Conservation (phyloP, 768 basidiomycete genomes). For the Mycena epipterygia region DNA sequence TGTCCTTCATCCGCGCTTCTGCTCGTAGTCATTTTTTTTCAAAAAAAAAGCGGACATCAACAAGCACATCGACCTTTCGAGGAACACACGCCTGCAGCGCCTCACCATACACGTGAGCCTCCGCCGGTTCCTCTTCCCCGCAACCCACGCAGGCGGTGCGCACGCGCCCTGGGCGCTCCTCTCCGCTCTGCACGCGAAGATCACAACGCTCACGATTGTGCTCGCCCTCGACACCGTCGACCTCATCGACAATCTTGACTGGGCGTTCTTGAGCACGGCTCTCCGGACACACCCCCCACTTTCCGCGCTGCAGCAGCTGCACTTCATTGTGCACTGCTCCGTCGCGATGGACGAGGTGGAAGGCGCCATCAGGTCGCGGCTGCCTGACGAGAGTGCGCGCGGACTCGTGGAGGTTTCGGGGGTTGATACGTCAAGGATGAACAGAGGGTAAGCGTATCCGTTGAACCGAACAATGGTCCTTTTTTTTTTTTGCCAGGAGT, state of each 20-base stretch:
- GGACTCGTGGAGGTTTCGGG: not conserved
- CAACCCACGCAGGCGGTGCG: not conserved
- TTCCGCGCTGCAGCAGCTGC: slow-evolving; percentile 1
- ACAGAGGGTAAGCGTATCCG: too few relatives aligned
- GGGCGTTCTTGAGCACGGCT: slow-evolving; percentile 43
- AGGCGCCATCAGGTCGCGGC: not conserved
- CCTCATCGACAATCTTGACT: slow-evolving; percentile 45
- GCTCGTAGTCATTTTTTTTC: not conserved
- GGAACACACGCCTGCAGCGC: slow-evolving; percentile 3
- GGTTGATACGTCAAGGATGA: not conserved
- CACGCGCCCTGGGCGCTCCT: slow-evolving; percentile 26
- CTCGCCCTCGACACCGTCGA: slow-evolving; percentile 21
- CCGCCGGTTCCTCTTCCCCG: slow-evolving; percentile 7
- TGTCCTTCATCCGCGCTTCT: too few relatives aligned
- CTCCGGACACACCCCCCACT: slow-evolving; percentile 16
- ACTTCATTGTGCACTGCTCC: slow-evolving; percentile 13
- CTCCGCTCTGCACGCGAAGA: not conserved
- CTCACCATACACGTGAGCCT: slow-evolving; percentile 29
- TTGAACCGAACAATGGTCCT: too few relatives aligned
- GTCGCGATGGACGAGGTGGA: not conserved
- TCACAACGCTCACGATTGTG: slow-evolving; percentile 24
- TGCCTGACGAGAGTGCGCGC: not conserved
- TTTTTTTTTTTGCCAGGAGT: too few relatives aligned
- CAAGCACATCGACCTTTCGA: slow-evolving; percentile 16
- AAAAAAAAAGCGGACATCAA: slow-evolving; percentile 16